These are phyloP conservation scores for Xylariaceae sp. DNA, from an alignment of 2,329 filamentous ascomycete genomes.

Conservation along the genomic window DNA sequence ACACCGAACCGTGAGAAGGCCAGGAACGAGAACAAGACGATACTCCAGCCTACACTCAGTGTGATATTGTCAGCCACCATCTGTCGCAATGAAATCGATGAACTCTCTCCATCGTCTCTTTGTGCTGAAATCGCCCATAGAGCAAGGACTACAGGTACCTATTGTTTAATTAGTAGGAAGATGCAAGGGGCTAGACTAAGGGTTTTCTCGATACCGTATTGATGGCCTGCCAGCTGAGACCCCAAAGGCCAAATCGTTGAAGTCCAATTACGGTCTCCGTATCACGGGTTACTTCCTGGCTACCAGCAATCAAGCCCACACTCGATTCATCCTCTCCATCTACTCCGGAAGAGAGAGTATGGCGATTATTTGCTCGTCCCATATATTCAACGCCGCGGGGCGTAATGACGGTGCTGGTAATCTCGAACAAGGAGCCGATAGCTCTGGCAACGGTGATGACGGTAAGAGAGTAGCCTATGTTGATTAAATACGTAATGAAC, in stretches of 20 bases:
- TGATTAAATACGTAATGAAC: constrained; percentile 58
- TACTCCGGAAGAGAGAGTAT: constrained; percentile 15
- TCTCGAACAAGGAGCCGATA: constrained; percentile 52
- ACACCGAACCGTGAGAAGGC: constrained; percentile 47
- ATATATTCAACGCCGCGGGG: constrained; percentile 49
- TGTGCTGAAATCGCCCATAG: constrained; percentile 36
- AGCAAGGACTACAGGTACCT: constrained; percentile 41
- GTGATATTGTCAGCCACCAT: constrained; percentile 7
- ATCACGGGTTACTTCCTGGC: constrained; percentile 16
- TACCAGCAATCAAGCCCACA: constrained; percentile 15
- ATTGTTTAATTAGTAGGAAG: constrained; percentile 1
- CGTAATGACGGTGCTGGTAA: constrained; percentile 55
- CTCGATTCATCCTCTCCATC: constrained; percentile 32
- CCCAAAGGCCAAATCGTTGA: constrained; percentile 46
- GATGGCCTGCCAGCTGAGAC: constrained; percentile 43
- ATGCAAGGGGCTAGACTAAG: neutral
- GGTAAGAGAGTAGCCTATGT: constrained; percentile 50
- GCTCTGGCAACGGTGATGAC: constrained; percentile 51
- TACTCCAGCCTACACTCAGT: constrained; percentile 32
- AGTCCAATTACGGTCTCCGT: constrained; percentile 36
- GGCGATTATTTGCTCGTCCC: constrained; percentile 33
- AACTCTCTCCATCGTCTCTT: constrained; percentile 12
- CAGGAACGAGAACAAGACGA: constrained; percentile 44
- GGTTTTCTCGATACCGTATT: constrained; percentile 38
- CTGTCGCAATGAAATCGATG: constrained; percentile 10